These are phyloP conservation scores for Gracilaria domingensis DNA, from an alignment of 23 red algal species.

Conservation along the genomic window DNA sequence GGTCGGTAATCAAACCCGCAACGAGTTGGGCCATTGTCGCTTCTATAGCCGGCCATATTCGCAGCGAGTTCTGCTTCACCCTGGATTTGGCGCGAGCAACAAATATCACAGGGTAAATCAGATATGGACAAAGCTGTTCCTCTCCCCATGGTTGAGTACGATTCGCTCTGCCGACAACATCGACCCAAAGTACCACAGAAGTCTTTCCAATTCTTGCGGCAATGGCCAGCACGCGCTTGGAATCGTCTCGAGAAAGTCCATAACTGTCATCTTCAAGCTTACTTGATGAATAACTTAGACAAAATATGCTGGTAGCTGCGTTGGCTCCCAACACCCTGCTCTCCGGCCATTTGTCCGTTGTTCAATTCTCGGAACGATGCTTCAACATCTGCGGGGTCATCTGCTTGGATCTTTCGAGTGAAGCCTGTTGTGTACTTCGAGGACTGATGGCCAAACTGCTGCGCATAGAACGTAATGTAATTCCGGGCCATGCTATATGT, in stretches of 20 bases:
- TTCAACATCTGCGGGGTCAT: background rate
- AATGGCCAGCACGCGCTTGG: background rate
- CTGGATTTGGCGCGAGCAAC: too few relatives aligned
- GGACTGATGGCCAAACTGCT: background rate
- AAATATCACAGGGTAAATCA: too few relatives aligned
- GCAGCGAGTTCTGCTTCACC: too few relatives aligned
- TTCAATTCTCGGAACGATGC: background rate
- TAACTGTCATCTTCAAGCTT: background rate
- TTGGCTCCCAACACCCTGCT: background rate
- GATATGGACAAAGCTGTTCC: constrained; percentile 12
- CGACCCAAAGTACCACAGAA: background rate
- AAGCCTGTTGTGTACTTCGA: constrained; percentile 1
- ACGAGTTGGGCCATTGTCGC: too few relatives aligned
- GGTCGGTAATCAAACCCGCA: too few relatives aligned
- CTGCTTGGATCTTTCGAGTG: constrained; percentile 3
- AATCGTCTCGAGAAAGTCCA: background rate
- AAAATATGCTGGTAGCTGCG: background rate
- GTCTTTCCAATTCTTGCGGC: background rate
- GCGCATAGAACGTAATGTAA: background rate
- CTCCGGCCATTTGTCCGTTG: background rate
- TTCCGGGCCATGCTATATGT: background rate
- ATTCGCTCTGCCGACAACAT: background rate
- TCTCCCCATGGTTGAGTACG: constrained; percentile 6
- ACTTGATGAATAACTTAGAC: background rate
- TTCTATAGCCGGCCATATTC: too few relatives aligned